Percentiles rank a stretch among this genome's conserved stretches.
phyloP scores from a whole-genome alignment of 2,329 filamentous ascomycete genomes.

The Bretziella fagacearum region DNA sequence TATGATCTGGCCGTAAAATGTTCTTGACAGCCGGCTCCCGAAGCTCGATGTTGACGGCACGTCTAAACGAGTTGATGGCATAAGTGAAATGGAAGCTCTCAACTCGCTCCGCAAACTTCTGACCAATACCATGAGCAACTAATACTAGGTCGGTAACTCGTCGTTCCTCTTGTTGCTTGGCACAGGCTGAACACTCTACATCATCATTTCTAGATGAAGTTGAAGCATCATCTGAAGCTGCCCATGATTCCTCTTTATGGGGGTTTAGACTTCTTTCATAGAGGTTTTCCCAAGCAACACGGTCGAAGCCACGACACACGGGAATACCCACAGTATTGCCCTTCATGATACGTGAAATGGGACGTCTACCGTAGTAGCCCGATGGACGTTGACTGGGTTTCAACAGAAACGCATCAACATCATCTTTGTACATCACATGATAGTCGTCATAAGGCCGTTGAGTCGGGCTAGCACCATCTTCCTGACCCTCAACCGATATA shows the following conservation, averaged over 20 bases:
- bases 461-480: constrained; percentile 24
- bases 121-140: constrained; percentile 88
- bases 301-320: constrained; percentile 79
- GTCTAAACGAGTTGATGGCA: constrained; percentile 76
- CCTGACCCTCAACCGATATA: no score
- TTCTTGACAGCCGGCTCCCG: constrained; percentile 56
- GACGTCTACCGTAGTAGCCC: constrained; percentile 64
- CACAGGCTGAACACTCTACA: constrained; percentile 38
- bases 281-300: constrained; percentile 55
- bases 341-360: constrained; percentile 70
- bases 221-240: constrained; percentile 20
- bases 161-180: constrained; percentile 43
- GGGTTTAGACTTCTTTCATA: constrained; percentile 33
- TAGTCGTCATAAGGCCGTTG: constrained; percentile 49
- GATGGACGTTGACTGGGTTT: constrained; percentile 77
- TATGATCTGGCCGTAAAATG: constrained; percentile 54
- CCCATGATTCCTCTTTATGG: constrained; percentile 19
- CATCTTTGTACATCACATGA: constrained; percentile 75
- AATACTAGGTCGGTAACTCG: constrained; percentile 76
- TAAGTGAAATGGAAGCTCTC: constrained; percentile 97
- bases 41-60: constrained; percentile 73
- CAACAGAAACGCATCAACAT: constrained; percentile 60
- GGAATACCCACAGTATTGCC: constrained; percentile 67
- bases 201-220: background rate
- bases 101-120: constrained; percentile 85